Base-by-base conservation (phyloP, 1,139 yeast species). In the Pichiaceae sp. region DNA sequence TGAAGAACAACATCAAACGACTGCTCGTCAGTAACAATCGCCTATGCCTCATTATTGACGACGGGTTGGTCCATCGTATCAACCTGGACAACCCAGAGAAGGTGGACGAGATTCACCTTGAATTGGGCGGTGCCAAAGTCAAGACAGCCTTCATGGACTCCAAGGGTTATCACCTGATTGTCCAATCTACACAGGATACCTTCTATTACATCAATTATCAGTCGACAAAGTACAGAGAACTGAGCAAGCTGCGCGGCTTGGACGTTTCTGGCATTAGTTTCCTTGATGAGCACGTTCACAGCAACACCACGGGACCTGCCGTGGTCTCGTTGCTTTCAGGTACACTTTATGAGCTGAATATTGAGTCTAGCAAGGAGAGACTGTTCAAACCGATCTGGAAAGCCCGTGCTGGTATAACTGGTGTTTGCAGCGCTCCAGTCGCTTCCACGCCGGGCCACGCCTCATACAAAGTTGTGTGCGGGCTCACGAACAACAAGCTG, bases 51-150 rank as follows among this genome's bases (percentile, higher is more conserved):
- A 69, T 75, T 0, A 58, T 71, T 35, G 56, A 57, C 34, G 56
- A 63, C 3, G 72, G 74, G 1, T 47, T 62, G 17, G 57, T 75
- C 20, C 65, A 71, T 40, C 56, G 78, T 26, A 74, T 75, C 26
- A 75, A 75, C 43, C 53, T 75, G 40, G 71, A 69, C 36, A 64
- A 63, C 38, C 83, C 83, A 0, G 72, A 74, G 34, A 60, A 62
- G 6, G 75, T 76, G 7, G 66, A 64, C 17, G 52, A 49, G 18
- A 43, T 63, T 3, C 54, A 50, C n/a, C 31, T 49, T 7, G 49
- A 57, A 1, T 50, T 61, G 0, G 45, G 44, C 27, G 48, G 46
- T 24, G 47, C 48, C 38, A 38, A 47, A 39, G 61, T 74, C 27
- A 54, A 55, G 17, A 47, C 54, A 27, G 56, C 74, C 3, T 73